phyloP scores from a whole-genome alignment of 2,329 filamentous ascomycete genomes.

The Lecanoromycetidae sp. region DNA sequence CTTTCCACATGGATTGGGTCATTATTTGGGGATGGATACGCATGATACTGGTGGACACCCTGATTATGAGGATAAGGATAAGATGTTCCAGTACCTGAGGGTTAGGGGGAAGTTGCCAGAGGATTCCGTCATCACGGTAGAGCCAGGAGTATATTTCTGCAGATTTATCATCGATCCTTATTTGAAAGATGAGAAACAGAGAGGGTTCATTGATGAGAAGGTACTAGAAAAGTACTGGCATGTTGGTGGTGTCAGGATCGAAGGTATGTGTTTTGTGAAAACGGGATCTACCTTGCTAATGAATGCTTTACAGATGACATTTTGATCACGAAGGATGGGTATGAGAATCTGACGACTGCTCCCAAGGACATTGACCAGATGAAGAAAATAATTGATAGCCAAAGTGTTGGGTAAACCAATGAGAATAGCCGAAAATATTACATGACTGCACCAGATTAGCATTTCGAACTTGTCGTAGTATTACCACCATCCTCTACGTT shows the following conservation, averaged over 20 bases:
- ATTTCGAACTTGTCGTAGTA: too few relatives aligned
- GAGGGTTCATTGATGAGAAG: conserved; percentile 61
- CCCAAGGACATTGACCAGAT: conserved; percentile 62
- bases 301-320: conserved; percentile 53
- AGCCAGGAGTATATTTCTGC: conserved; percentile 92
- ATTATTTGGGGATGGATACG: conserved; percentile 86
- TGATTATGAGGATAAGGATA: conserved; percentile 66
- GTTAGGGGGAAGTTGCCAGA: conserved; percentile 64
- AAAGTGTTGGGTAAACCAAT: neutral
- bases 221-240: conserved; percentile 72
- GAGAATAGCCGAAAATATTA: neutral
- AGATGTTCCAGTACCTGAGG: conserved; percentile 76
- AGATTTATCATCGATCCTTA: conserved; percentile 76
- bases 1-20: conserved; percentile 81
- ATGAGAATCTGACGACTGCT: conserved; percentile 71
- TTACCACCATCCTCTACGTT: too few relatives aligned
- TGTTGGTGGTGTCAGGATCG: conserved; percentile 84
- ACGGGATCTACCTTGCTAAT: neutral
- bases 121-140: conserved; percentile 80
- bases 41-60: conserved; percentile 74
- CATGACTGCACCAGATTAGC: too few relatives aligned
- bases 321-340: conserved; percentile 62
- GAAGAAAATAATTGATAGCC: conserved; percentile 46
- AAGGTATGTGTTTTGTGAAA: conserved; percentile 31
- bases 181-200: conserved; percentile 57